Evolutionary conservation across 495 filamentous ascomycete genomes (phyloP), one percentile per base, ranked within the genome.

Genomic region (Massariosphaeria phaeospora): DNA sequence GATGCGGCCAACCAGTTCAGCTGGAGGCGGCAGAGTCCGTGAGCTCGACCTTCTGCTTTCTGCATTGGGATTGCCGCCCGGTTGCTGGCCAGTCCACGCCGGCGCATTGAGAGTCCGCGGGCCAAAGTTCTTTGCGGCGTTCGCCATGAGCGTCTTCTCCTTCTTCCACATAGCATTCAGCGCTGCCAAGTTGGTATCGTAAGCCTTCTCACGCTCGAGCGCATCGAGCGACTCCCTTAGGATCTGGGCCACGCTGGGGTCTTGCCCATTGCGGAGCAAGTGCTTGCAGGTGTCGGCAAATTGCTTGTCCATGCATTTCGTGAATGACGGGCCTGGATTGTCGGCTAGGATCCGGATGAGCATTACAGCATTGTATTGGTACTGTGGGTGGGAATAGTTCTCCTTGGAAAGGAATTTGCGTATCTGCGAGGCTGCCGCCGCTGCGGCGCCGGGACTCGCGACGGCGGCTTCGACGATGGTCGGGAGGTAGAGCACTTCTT

Each of bases 351-450:
- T 99, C 34, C 93, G 84, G 49, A 91, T 79, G 43, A 99, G 77
- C 94, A 97, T 99, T 61, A 97, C 85, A 46, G 86, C 85, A 73
- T 97, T 96, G 75, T 95, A 96, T 71, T 97, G 93, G 33, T 82
- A 79, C 52, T 86, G 79, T 17, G 83, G 80, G 27, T 76, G 73
- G 23, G 72, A 67, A 57, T 69, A 73, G 66, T 84, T 78, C 39
- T 91, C 85, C 34, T 77, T 80, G 33, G 80, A 76, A 35, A 98
- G 76, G 65, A 85, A 89, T 64, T 89, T 91, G 65, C 88, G 84
- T 65, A 97, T 87, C 50, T 82, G 73, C 49, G 76, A 66, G 36
- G 88, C 86, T 50, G 86, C 84, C 62, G 88, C 85, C 48, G 80
- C 79, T 26, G 91, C 90, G 18, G 94, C 94, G 26, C 72, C 72